Evolutionary conservation across 176 grass and related monocot genomes (phyloP).

Genomic region (Rhipidocladum racemiflorum): DNA sequence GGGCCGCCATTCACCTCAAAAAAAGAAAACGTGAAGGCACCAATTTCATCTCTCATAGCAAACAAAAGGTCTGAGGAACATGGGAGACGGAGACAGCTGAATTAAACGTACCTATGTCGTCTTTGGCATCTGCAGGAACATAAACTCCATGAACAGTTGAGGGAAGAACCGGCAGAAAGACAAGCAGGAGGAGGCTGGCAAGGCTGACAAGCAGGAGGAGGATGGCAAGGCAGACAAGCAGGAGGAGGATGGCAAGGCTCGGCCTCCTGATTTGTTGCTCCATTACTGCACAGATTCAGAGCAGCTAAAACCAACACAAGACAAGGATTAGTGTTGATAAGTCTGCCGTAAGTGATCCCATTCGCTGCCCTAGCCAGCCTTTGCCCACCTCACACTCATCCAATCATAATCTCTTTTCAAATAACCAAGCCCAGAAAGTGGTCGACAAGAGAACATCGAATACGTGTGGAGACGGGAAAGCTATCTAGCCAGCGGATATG

Average conservation of each 20-base stretch:
- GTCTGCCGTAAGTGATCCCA: background rate
- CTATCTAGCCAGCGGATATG: too few species aligned
- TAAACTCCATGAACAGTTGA: background rate
- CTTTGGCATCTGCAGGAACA: background rate
- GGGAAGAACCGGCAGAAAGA: background rate
- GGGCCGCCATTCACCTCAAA: too few species aligned
- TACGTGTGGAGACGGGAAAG: slow-evolving; percentile 2
- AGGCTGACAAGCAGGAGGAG: too few species aligned
- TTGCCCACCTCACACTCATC: background rate
- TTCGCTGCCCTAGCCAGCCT: background rate
- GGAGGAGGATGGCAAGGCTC: background rate
- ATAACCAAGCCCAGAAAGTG: background rate
- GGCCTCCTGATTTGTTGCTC: background rate
- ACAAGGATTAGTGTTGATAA: background rate
- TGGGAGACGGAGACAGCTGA: background rate
- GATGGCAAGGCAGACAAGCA: background rate
- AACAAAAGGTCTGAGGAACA: background rate
- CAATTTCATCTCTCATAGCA: background rate
- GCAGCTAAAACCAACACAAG: background rate
- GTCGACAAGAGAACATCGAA: background rate
- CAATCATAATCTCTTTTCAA: too few species aligned
- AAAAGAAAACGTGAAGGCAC: too few species aligned
- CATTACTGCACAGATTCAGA: background rate
- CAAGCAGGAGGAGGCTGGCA: background rate
- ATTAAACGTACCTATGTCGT: background rate